These are phyloP conservation scores for Hyparrhenia diplandra DNA, from an alignment of 176 grass and related monocot species.

Conservation along the genomic window DNA sequence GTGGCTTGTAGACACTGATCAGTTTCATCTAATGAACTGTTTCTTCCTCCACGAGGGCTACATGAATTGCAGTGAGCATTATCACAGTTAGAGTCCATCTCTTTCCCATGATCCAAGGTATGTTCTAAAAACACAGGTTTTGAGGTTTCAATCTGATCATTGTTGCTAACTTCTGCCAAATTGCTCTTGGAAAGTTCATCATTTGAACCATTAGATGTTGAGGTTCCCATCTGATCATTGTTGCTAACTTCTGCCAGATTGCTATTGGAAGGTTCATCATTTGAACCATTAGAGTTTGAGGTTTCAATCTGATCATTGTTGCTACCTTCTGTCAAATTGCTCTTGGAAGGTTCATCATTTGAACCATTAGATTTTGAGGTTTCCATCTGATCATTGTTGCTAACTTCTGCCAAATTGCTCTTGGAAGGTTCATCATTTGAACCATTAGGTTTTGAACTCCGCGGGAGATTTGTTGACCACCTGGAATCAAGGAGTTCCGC, in stretches of 20 bases:
- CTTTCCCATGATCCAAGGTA: conserved; percentile 29
- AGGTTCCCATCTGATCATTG: neutral
- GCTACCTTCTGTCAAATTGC: no score
- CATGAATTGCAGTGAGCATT: conserved; percentile 17
- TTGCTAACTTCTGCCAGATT: no score
- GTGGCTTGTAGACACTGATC: conserved; percentile 17
- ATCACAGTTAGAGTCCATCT: conserved; percentile 14
- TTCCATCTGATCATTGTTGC: conserved; percentile 18
- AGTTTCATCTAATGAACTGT: conserved; percentile 30
- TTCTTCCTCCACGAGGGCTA: conserved; percentile 16
- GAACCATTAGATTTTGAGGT: neutral
- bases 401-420: conserved; percentile 18
- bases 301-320: no score
- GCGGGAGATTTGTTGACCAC: conserved; percentile 70
- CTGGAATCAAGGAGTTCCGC: conserved; percentile 81
- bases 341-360: no score
- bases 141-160: conserved; percentile 17
- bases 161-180: conserved; percentile 8
- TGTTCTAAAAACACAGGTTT: conserved; percentile 2
- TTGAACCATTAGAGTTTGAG: no score
- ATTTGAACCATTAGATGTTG: conserved; percentile 9
- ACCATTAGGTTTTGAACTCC: conserved; percentile 12
- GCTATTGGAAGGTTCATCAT: no score
- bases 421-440: no score
- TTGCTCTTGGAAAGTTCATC: conserved; percentile 31